These are phyloP conservation scores for Oryza coarctata DNA, from an alignment of 176 grass and related monocot species.

Conservation along the genomic window DNA sequence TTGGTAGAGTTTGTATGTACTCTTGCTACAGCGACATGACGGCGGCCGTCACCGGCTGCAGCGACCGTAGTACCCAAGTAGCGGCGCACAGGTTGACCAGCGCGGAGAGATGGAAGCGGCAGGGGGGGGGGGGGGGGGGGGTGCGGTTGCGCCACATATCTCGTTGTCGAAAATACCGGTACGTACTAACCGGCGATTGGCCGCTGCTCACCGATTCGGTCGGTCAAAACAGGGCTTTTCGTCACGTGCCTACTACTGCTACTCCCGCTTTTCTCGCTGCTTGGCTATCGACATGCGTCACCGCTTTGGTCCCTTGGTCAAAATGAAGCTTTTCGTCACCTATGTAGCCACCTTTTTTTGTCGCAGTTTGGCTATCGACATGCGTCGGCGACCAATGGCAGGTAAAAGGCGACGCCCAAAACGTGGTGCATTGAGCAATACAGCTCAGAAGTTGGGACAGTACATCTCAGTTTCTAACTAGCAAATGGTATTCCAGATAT, in stretches of 20 bases:
- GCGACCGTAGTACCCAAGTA: neutral
- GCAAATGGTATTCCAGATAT: too few species aligned
- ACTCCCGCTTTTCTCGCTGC: neutral
- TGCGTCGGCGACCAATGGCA: neutral
- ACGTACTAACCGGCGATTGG: neutral
- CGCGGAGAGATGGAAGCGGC: too few species aligned
- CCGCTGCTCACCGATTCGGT: neutral
- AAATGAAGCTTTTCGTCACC: neutral
- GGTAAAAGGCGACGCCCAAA: neutral
- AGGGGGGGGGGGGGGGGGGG: too few species aligned
- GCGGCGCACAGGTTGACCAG: constrained; percentile 12
- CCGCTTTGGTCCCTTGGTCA: constrained; percentile 16
- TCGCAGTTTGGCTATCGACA: constrained; percentile 1
- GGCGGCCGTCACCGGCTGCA: neutral
- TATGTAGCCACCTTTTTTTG: neutral
- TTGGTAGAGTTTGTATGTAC: neutral
- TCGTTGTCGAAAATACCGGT: neutral
- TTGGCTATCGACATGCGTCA: constrained; percentile 2
- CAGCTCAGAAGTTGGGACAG: too few species aligned
- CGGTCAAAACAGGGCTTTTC: constrained; percentile 11
- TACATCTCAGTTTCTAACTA: too few species aligned
- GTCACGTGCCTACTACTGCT: neutral
- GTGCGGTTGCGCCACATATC: neutral
- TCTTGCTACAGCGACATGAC: neutral
- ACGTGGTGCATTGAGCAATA: too few species aligned